Conservation (phyloP, 495 filamentous ascomycete species). For the Lineolata rhizophorae region DNA sequence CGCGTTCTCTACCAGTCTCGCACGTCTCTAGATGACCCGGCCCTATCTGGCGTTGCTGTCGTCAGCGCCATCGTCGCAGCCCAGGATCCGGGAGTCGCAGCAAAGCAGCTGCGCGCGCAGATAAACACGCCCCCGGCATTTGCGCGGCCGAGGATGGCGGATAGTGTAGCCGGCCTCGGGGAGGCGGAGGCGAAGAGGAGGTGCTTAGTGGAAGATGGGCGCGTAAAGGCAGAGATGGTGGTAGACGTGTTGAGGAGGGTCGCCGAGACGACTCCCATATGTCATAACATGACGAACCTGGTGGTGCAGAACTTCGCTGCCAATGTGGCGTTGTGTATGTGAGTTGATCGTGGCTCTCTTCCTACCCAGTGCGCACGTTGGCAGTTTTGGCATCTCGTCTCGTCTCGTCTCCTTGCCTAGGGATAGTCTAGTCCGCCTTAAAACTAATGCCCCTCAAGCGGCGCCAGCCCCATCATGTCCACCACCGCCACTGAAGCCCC, state of each 20-base stretch:
- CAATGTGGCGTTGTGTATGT: conserved; percentile 63
- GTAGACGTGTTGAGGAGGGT: conserved; percentile 39
- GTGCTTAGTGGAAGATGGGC: too few relatives aligned
- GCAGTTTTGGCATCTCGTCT: background rate
- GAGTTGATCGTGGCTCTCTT: conserved; percentile 6
- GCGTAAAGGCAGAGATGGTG: too few relatives aligned
- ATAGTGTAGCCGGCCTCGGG: too few relatives aligned
- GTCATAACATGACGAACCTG: conserved; percentile 92
- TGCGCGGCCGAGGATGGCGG: too few relatives aligned
- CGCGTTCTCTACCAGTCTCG: conserved; percentile 45
- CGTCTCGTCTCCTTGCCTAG: background rate
- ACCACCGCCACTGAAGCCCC: conserved; percentile 63
- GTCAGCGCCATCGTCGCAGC: conserved; percentile 77
- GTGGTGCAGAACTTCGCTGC: conserved; percentile 88
- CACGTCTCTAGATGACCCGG: conserved; percentile 15
- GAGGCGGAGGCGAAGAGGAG: too few relatives aligned
- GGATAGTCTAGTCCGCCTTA: too few relatives aligned
- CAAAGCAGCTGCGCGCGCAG: conserved; percentile 30
- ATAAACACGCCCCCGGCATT: conserved; percentile 28
- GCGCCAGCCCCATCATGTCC: conserved; percentile 86
- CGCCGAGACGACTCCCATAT: conserved; percentile 41
- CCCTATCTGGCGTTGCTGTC: conserved; percentile 61
- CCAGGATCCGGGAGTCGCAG: conserved; percentile 34
- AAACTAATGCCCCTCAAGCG: conserved; percentile 26
- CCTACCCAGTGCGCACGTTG: background rate